Evolutionary conservation across 2,329 filamentous ascomycete genomes (phyloP).

Genomic region (Magnaporthiopsis incrustans): DNA sequence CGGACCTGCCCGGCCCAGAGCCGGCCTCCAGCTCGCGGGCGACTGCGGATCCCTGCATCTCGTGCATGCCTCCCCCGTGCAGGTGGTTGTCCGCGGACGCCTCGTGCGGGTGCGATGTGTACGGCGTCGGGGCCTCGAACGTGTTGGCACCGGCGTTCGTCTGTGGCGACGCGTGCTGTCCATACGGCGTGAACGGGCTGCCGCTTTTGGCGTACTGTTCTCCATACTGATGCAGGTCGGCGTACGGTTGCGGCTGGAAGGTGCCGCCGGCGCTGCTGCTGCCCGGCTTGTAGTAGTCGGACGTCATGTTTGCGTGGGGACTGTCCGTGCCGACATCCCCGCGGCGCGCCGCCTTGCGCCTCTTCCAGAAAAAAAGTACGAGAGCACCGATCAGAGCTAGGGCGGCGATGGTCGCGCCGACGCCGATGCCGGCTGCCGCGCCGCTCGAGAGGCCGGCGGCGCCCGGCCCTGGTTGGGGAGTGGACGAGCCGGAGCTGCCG

Average conservation of each 20-base stretch:
- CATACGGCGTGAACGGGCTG: background rate
- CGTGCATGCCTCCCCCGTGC: background rate
- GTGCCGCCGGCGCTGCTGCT: background rate
- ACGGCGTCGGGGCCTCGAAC: background rate
- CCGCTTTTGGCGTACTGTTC: background rate
- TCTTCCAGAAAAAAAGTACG: slow-evolving; percentile 19
- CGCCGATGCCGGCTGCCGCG: slow-evolving; percentile 26
- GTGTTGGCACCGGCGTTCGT: background rate
- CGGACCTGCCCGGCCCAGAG: background rate
- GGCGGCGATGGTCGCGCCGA: slow-evolving; percentile 25
- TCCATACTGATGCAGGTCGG: no score
- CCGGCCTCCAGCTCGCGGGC: background rate
- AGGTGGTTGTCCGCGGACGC: background rate
- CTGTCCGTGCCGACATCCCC: background rate
- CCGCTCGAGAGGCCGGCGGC: slow-evolving; percentile 20
- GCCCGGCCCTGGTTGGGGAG: background rate
- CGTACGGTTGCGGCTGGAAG: background rate
- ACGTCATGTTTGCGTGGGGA: background rate
- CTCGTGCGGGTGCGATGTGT: background rate
- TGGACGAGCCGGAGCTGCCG: background rate
- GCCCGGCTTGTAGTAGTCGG: background rate
- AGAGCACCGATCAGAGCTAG: slow-evolving; percentile 23
- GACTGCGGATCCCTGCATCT: background rate
- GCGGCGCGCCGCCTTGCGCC: slow-evolving; percentile 15
- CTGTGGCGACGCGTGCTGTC: background rate